A percentile compares a stretch with the other conserved stretches of the same genome.
Conservation (phyloP, 345 rosid species). For the Populus ilicifolia region DNA sequence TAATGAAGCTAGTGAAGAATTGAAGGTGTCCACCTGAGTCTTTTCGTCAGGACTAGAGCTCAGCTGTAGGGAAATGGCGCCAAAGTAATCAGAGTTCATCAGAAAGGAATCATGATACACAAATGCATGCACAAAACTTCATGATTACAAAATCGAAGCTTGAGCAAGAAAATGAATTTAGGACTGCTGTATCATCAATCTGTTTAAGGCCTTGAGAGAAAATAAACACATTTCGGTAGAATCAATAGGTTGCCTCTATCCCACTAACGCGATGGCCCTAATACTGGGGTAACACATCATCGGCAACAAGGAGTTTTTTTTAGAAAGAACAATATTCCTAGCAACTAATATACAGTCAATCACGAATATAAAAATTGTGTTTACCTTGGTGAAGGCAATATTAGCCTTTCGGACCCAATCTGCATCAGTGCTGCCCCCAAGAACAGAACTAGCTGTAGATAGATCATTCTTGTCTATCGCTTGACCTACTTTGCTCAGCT, state of each 20-base stretch:
- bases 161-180: not conserved
- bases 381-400: constrained; percentile 69
- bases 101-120: not conserved
- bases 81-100: constrained; percentile 10
- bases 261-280: not conserved
- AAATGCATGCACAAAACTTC: not conserved
- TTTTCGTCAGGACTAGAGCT: constrained; percentile 65
- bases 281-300: not conserved
- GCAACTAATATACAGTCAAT: not conserved
- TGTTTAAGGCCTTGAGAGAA: not conserved
- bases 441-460: constrained; percentile 60
- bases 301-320: not conserved
- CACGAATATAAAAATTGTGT: not conserved
- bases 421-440: constrained; percentile 55
- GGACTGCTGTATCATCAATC: not conserved
- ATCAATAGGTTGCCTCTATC: not conserved
- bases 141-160: not conserved
- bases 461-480: constrained; percentile 85
- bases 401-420: constrained; percentile 78
- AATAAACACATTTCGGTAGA: not conserved
- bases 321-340: not conserved
- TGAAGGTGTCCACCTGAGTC: constrained; percentile 64
- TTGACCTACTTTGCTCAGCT: constrained; percentile 85
- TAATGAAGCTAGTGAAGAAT: constrained; percentile 69
- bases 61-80: constrained; percentile 44